These are phyloP conservation scores for Fusarium succisae DNA, from an alignment of 2,329 filamentous ascomycete genomes.

Conservation along the genomic window DNA sequence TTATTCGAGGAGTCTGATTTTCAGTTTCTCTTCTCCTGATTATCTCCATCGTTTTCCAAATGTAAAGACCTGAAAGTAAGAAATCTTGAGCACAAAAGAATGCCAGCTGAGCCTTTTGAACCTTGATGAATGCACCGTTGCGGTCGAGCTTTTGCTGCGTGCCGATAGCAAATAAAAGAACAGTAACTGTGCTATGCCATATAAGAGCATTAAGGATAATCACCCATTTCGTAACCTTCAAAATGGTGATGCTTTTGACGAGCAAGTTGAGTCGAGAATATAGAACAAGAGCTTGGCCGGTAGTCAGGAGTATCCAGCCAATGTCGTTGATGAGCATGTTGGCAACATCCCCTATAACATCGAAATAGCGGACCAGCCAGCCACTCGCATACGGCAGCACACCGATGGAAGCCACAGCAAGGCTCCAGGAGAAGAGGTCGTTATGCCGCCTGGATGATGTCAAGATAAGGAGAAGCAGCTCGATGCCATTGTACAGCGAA, in stretches of 20 bases:
- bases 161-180: constrained; percentile 17
- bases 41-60: constrained; percentile 26
- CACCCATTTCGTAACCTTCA: constrained; percentile 20
- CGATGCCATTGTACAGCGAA: constrained; percentile 30
- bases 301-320: constrained; percentile 32
- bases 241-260: constrained; percentile 1
- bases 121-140: not conserved
- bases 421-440: constrained; percentile 30
- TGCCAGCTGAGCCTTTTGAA: constrained; percentile 24
- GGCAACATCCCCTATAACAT: constrained; percentile 10
- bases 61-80: constrained; percentile 26
- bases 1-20: constrained; percentile 16
- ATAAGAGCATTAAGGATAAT: constrained; percentile 23
- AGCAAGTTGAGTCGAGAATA: constrained; percentile 31
- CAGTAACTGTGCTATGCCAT: constrained; percentile 25
- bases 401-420: constrained; percentile 18
- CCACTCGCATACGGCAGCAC: constrained; percentile 24
- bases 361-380: constrained; percentile 24
- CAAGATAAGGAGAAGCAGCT: constrained; percentile 28
- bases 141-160: constrained; percentile 4
- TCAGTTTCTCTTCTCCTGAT: constrained; percentile 11
- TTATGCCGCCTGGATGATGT: constrained; percentile 24
- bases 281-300: constrained; percentile 29
- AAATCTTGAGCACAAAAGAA: constrained; percentile 30
- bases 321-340: constrained; percentile 17